Evolutionary conservation across 2,329 filamentous ascomycete genomes (phyloP), one percentile per base, ranked within the genome.

Genomic region (Daldinia sp.): DNA sequence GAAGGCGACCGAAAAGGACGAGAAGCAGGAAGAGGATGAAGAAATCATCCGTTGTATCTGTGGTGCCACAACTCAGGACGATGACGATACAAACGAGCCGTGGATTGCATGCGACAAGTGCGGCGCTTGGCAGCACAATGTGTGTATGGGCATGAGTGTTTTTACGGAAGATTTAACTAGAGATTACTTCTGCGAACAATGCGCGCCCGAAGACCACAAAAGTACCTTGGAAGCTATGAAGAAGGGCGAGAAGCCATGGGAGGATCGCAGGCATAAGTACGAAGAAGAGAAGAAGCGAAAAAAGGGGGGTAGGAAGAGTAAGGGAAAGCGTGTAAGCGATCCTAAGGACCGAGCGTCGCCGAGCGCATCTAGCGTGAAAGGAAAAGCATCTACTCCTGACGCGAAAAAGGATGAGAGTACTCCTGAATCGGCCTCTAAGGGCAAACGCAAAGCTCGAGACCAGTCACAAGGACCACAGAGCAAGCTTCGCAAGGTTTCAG

Each of bases 51-150:
- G 95, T 73, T 99, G 95, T 80, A 92, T 98, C 56, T 99, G 95
- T 78, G 95, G 96, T 73, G 91, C 93, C 66, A 92, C 92, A 50
- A 92, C 93, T 74, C 92, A 94, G 73, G 92, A 94, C 67, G 93
- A 95, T 73, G 93, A 97, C 74, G 86, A 89, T 51, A 90, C 93
- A 13, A 93, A 92, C 72, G 91, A 96, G 74, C 90, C 94, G 59
- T 98, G 97, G 94, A 97, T 99, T 76, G 93, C 92, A 68, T 99
- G 96, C 83, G 96, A 99, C 80, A 89, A 88, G 53, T 99, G 96
- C 81, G 89, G 89, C 55, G 95, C 92, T 46, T 99, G 96, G 96
- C 96, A 99, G 81, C 96, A 99, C 81, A 98, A 98, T 77, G 91
- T 97, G 71, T 99, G 96, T 79, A 93, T 99, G 85, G 93, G 93